Base-by-base conservation (phyloP, 2,329 filamentous ascomycete species). In the Neopestalotiopsis sp. region DNA sequence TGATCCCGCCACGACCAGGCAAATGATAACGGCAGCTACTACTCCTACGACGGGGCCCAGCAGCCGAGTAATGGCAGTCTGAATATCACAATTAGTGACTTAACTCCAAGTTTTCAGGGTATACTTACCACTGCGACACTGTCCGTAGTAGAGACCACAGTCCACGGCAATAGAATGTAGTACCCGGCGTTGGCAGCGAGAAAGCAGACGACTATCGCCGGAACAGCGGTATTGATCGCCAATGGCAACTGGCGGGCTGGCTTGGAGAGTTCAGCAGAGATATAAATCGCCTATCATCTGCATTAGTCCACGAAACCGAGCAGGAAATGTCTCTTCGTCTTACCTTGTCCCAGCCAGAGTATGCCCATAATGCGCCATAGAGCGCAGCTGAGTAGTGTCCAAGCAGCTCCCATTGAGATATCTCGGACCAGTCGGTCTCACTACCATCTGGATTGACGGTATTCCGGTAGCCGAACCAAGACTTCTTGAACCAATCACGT, bases 311-410 rank as follows among this genome's bases (percentile, higher is more conserved):
- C 28, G 13, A 14, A 28, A 9, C 20, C 24, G 13, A 6, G 28
- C 2, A 20, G 17, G 12, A 2, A 24, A 61, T 20, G 10, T 10
- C 34, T 38, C 34, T 12, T 38, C 56, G 53, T 73, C 82, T 79
- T 53, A 87, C 88, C 79, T 90, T 91, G 67, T 91, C 89, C 89
- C 89, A 91, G 0, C 89, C 89, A 0, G 87, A 89, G 69, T 90
- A 91, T 0, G 87, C 89, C 89, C 89, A 91, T 0, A 91, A 75
- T 0, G 87, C 88, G 0, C 86, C 89, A 72, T 91, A 91, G 0
- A 91, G 80, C 0, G 89, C 89, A 1, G 88, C 84, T 3, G 87
- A 88, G 68, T 87, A 86, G 72, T 90, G 86, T 0, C 89, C 89
- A 32, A 90, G 83, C 12, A 87, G 81, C 68, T 89, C 87, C 89